Evolutionary conservation across 768 basidiomycete genomes (phyloP), one percentile per base, ranked within the genome.

Genomic region (Calocybe cyanea): DNA sequence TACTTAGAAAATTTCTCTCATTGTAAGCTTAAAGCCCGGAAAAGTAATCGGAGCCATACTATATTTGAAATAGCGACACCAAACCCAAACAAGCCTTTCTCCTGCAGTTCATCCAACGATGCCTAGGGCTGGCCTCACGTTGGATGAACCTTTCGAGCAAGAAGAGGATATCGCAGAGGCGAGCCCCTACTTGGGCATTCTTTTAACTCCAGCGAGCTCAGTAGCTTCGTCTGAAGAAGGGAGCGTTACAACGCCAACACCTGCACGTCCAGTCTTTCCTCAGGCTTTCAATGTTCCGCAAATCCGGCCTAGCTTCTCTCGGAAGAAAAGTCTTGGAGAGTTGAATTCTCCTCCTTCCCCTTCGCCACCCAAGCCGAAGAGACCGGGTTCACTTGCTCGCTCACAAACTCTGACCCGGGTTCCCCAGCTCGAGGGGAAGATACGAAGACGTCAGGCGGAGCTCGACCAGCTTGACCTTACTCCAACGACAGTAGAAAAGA

Each of bases 401-500:
- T 77, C 78, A 9, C 67, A 60, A 40, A 79, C 79, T 1, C 59
- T 74, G 37, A 74, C 79, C 3, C 57, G 67, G 18, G 57, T 72
- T 17, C 61, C 59, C 4, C 68, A 67, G 8, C 41, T 58, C 17
- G 62, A 62, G 41, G 61, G 55, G 15, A 65, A 53, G 41, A 55
- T 59, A 18, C 57, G 59, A 31, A 60, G 54, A 43, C 59, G 64
- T 25, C 61, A 59, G 34, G 58, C 62, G 7, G 71, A 73, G 38
- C 47, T 70, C 4, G 58, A 68, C 37, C 65, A 68, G 7, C 66
- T 85, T 10, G 60, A 68, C 4, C 70, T 87, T 31, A 68, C 80
- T 15, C 55, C 62, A 2, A 72, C 71, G 21, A 76, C 73, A 15
- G 49, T 79, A 11, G 56, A 55, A 21, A 76, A 67, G 42, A 70